Evolutionary conservation across 169 alveolate genomes (phyloP).

Genomic region (Eimeria necatrix): DNA sequence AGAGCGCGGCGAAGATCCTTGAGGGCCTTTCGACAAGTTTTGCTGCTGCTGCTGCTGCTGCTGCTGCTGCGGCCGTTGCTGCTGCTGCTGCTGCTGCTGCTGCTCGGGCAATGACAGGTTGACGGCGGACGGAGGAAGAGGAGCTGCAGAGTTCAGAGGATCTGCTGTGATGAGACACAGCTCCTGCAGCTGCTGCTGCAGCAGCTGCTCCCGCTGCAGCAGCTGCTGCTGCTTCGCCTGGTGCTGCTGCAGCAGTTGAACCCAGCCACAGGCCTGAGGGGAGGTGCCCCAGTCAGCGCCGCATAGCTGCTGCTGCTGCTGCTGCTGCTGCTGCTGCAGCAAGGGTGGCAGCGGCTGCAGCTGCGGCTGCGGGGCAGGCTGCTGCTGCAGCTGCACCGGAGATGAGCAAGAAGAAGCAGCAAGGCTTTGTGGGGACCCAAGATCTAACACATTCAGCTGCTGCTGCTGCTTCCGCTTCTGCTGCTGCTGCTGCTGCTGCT

Average conservation of each 20-base stretch:
- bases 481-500: neutral
- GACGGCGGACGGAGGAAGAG: neutral
- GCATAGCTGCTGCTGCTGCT: slow-evolving; percentile 5
- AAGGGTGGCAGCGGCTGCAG: neutral
- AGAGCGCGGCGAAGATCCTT: neutral
- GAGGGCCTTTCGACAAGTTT: neutral
- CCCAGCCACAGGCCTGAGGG: neutral
- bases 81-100: neutral
- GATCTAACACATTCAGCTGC: neutral
- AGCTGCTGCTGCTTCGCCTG: neutral
- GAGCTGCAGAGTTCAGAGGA: neutral
- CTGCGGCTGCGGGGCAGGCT: neutral
- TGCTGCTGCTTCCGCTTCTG: neutral
- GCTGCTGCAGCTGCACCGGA: slow-evolving; percentile 25
- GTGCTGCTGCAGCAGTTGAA: neutral
- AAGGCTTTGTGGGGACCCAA: neutral
- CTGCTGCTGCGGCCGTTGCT: neutral
- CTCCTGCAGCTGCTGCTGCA: slow-evolving; percentile 31
- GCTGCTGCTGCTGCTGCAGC: slow-evolving; percentile 7
- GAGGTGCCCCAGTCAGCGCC: neutral
- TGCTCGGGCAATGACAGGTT: neutral
- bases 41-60: neutral
- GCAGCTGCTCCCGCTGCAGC: neutral
- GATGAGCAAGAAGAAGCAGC: neutral
- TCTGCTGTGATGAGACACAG: neutral